A percentile compares a stretch with the other conserved stretches of the same genome.
Conservation (phyloP, 139 green algal genomes). For the Coccomyxa sp. region DNA sequence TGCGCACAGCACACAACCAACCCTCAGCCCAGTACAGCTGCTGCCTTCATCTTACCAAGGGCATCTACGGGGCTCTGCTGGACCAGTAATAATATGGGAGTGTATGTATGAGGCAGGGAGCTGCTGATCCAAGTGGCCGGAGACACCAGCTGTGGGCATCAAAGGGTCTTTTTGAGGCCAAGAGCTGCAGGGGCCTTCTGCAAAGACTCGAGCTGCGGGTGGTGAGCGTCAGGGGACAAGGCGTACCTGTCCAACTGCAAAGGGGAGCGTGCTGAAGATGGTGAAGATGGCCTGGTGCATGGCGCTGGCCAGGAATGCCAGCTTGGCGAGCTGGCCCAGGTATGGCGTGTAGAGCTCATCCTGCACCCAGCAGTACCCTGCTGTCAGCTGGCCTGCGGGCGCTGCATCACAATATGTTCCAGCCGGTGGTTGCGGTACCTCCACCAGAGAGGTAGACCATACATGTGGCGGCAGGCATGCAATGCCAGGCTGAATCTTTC, state of each 20-base stretch:
- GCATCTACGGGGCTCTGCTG: too few species aligned
- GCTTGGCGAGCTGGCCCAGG: constrained; percentile 48
- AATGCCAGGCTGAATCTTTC: too few species aligned
- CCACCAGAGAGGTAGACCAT: neutral
- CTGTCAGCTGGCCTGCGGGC: neutral
- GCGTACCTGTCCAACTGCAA: constrained; percentile 71
- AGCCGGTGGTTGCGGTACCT: neutral
- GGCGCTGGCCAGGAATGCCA: constrained; percentile 57
- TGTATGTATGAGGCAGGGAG: neutral
- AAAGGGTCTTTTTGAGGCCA: too few species aligned
- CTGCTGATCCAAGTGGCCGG: too few species aligned
- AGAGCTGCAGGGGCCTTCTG: too few species aligned
- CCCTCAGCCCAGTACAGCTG: too few species aligned
- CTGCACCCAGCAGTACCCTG: constrained; percentile 4
- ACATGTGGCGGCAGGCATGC: too few species aligned
- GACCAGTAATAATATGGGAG: neutral
- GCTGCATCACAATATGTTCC: neutral
- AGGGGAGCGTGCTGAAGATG: constrained; percentile 49
- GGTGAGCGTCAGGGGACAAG: neutral
- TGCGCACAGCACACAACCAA: too few species aligned
- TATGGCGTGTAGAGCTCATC: constrained; percentile 39
- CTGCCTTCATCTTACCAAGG: too few species aligned
- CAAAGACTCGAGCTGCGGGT: too few species aligned
- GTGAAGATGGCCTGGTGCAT: constrained; percentile 72
- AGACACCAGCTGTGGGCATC: too few species aligned